Evolutionary conservation across 2,329 filamentous ascomycete species (phyloP).

Genomic region (Tricladium varicosporioides): DNA sequence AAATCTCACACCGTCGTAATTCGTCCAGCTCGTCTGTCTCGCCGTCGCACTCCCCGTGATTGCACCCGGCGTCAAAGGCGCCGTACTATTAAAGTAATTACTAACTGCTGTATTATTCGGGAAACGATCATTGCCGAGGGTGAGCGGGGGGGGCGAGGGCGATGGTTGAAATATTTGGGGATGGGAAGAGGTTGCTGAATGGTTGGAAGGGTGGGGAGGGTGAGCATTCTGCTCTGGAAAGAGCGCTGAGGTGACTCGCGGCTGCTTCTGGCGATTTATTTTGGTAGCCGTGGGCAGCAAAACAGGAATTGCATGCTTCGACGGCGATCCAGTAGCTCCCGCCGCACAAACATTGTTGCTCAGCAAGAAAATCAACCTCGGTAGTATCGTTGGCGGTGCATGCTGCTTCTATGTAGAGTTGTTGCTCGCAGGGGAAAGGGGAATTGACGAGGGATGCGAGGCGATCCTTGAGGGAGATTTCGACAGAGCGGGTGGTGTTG

Average conservation of each 20-base stretch:
- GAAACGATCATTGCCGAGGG: constrained; percentile 30
- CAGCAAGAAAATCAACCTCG: constrained; percentile 29
- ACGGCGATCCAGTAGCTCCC: constrained; percentile 42
- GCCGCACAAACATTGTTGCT: constrained; percentile 41
- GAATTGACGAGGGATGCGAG: constrained; percentile 8
- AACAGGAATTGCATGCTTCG: constrained; percentile 40
- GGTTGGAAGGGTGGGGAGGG: constrained; percentile 37
- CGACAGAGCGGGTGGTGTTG: no score
- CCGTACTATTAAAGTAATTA: constrained; percentile 41
- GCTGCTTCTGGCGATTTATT: constrained; percentile 34
- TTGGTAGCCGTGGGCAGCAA: constrained; percentile 39
- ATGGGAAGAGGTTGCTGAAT: constrained; percentile 35
- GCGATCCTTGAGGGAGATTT: neutral
- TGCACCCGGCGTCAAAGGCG: constrained; percentile 37
- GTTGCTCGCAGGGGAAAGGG: constrained; percentile 18
- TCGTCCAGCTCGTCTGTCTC: constrained; percentile 10
- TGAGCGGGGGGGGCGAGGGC: constrained; percentile 13
- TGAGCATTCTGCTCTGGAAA: constrained; percentile 35
- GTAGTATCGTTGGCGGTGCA: constrained; percentile 36
- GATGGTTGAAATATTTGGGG: constrained; percentile 31
- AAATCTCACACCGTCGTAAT: constrained; percentile 1
- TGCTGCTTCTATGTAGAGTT: constrained; percentile 27
- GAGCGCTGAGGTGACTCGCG: constrained; percentile 32
- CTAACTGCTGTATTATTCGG: constrained; percentile 39
- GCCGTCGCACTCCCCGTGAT: constrained; percentile 43